Conservation (phyloP, 1,284 basidiomycete species). For the Ceratobasidium sp. region DNA sequence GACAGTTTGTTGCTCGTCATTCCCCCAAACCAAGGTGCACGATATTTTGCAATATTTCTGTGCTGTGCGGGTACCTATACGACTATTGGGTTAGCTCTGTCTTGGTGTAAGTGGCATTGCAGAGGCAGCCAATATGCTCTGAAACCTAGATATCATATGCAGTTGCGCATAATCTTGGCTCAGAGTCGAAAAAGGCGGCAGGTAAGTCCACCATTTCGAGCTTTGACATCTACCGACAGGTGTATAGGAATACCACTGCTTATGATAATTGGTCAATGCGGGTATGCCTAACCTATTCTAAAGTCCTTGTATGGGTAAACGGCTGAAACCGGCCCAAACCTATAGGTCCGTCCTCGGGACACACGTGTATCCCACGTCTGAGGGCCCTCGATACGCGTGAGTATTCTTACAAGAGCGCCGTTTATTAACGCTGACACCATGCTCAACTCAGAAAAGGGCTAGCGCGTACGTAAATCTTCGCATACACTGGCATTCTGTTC, state of each 20-base stretch:
- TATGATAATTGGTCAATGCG: slow-evolving; percentile 40
- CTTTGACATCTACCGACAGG: not conserved
- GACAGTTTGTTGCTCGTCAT: slow-evolving; percentile 67
- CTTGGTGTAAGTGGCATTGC: slow-evolving; percentile 72
- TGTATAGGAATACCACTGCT: slow-evolving; percentile 28
- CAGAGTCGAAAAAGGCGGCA: slow-evolving; percentile 43
- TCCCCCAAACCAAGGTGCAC: slow-evolving; percentile 63
- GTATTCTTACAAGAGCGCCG: not conserved
- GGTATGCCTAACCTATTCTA: not conserved
- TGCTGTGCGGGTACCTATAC: slow-evolving; percentile 78
- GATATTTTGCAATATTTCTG: slow-evolving; percentile 78
- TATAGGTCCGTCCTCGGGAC: slow-evolving; percentile 39
- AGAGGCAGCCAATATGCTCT: not conserved
- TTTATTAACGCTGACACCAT: not conserved
- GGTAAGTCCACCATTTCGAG: not conserved
- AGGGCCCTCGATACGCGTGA: slow-evolving; percentile 36
- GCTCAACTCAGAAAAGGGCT: slow-evolving; percentile 28
- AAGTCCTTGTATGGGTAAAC: not conserved
- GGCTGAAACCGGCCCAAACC: not conserved
- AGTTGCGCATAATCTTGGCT: slow-evolving; percentile 45
- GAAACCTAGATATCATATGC: not conserved
- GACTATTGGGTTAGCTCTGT: slow-evolving; percentile 73
- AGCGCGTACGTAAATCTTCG: slow-evolving; percentile 11
- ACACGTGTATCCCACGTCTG: slow-evolving; percentile 26
- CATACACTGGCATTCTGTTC: too few relatives aligned